Conservation (phyloP, 2,329 filamentous ascomycete species). For the Fusarium temperatum region DNA sequence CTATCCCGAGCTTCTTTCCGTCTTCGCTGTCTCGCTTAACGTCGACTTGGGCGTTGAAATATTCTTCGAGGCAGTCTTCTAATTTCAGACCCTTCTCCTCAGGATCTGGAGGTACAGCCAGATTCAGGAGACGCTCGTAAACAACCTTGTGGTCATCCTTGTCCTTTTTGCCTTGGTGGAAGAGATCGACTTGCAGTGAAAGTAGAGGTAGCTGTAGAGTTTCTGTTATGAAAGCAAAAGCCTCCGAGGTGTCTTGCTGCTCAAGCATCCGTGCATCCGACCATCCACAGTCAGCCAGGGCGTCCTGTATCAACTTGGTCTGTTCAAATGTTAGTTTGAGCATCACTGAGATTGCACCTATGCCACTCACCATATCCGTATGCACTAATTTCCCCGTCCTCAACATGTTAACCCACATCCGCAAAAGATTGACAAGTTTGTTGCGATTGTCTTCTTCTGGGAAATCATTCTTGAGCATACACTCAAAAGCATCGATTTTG, state of each 20-base stretch:
- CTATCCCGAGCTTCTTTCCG: slow-evolving; percentile 55
- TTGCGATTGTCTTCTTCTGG: slow-evolving; percentile 72
- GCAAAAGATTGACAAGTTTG: slow-evolving; percentile 78
- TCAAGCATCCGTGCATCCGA: slow-evolving; percentile 76
- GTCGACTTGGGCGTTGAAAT: slow-evolving; percentile 94
- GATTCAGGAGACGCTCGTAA: slow-evolving; percentile 88
- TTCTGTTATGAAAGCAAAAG: slow-evolving; percentile 93
- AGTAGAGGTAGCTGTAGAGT: slow-evolving; percentile 87
- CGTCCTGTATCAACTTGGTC: slow-evolving; percentile 84
- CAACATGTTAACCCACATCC: slow-evolving; percentile 93
- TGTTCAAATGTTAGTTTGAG: slow-evolving; percentile 49
- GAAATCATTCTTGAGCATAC: slow-evolving; percentile 84
- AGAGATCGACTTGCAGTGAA: slow-evolving; percentile 92
- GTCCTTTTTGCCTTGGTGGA: slow-evolving; percentile 86
- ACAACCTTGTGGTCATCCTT: slow-evolving; percentile 94
- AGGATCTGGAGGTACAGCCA: slow-evolving; percentile 83
- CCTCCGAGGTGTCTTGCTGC: slow-evolving; percentile 96
- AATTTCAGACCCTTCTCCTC: slow-evolving; percentile 78
- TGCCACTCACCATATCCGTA: slow-evolving; percentile 75
- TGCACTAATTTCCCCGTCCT: slow-evolving; percentile 86
- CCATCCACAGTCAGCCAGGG: slow-evolving; percentile 89
- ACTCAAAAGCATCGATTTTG: slow-evolving; percentile 88
- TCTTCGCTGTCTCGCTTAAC: slow-evolving; percentile 77
- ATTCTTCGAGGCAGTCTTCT: slow-evolving; percentile 91
- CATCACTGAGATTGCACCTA: background rate